Base-by-base conservation (phyloP, 2,329 filamentous ascomycete species). In the Neonectria punicea region DNA sequence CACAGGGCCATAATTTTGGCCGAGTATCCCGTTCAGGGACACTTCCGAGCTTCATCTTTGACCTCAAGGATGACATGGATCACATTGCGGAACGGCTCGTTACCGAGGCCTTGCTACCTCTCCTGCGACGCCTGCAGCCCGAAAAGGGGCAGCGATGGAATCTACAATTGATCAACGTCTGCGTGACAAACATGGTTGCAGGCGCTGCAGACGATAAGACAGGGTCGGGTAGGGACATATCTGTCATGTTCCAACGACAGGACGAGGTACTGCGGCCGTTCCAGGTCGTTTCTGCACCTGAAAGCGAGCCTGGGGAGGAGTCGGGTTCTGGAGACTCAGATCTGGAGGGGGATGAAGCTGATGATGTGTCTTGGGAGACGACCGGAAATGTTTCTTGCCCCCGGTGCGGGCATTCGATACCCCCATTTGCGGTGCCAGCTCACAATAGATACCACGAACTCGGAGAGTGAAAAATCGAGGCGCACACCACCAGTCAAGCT, bases 131-230 rank as follows among this genome's bases (percentile, higher is more conserved):
- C 66, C 82, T 97, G 13, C 91, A 95, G 69, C 85, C 89, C 0
- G 89, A 92, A 66, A 87, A 85, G 67, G 81, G 84, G 8, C 86
- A 85, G 65, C 82, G 84, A 9, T 97, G 93, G 92, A 92, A 95
- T 70, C 79, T 98, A 18, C 92, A 92, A 68, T 81, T 98, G 56
- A 83, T 98, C 64, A 98, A 98, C 69, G 82, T 98, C 22, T 94
- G 93, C 50, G 94, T 93, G 8, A 92, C 92, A 14, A 97, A 97
- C 75, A 95, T 98, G 90, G 85, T 85, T 1, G 82, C 86, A 44
- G 83, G 82, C 16, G 88, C 86, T 5, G 82, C 81, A 14, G 83
- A 86, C 41, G 77, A 79, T 43, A 80, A 84, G 63, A 80, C 81
- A 10, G 86, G 85, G 32, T 83, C 81, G n/a, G 93, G 92, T 1